Conservation (phyloP, 495 filamentous ascomycete species). For the Physcia stellaris region DNA sequence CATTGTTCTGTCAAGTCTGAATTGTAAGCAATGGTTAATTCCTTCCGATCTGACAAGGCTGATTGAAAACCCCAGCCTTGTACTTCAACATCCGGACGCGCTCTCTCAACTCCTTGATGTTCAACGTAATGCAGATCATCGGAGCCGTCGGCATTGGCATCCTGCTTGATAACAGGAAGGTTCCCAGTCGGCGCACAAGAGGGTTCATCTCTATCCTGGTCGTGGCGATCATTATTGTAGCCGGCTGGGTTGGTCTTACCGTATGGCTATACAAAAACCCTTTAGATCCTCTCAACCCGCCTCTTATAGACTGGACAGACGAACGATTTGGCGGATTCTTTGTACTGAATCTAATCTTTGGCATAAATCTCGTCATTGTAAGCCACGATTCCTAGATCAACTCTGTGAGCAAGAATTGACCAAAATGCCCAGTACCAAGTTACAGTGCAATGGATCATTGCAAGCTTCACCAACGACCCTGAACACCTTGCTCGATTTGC, state of each 20-base stretch:
- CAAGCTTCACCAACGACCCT: constrained; percentile 7
- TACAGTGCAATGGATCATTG: constrained; percentile 8
- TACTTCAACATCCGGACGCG: constrained; percentile 74
- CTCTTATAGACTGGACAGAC: constrained; percentile 8
- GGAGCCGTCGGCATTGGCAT: constrained; percentile 68
- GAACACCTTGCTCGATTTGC: constrained; percentile 6
- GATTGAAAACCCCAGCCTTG: not conserved
- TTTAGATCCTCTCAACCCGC: constrained; percentile 6
- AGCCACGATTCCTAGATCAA: not conserved
- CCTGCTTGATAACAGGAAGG: constrained; percentile 45
- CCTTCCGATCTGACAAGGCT: not conserved
- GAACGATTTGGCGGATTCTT: constrained; percentile 8
- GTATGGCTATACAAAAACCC: constrained; percentile 8
- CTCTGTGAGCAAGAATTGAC: not conserved
- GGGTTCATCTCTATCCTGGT: constrained; percentile 2
- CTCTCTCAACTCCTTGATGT: constrained; percentile 69
- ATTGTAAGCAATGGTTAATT: constrained; percentile 1
- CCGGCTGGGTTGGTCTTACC: constrained; percentile 7
- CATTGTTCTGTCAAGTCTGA: constrained; percentile 7
- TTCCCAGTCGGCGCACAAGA: constrained; percentile 5
- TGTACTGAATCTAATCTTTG: constrained; percentile 10
- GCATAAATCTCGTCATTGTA: constrained; percentile 8
- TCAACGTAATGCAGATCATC: constrained; percentile 78
- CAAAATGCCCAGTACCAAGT: constrained; percentile 3
- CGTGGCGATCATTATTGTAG: constrained; percentile 4